Percentiles rank a stretch among this genome's conserved stretches.
Evolutionary conservation across 352 stramenopile species (phyloP).

Genomic region (Phytopythium boreale): DNA sequence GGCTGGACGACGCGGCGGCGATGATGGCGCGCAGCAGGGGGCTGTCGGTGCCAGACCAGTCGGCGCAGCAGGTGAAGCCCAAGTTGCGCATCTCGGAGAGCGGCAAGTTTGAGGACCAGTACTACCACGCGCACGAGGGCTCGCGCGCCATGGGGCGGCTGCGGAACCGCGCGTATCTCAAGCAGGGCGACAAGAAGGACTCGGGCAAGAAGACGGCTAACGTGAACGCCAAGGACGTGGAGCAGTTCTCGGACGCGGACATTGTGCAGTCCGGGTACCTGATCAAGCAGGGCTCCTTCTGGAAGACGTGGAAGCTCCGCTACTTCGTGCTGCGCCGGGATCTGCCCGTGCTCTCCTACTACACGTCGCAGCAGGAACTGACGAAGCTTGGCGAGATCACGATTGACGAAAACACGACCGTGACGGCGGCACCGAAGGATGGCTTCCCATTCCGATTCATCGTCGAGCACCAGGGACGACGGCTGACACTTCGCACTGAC

Average conservation of each 20-base stretch:
- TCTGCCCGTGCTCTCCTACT: slow-evolving; percentile 74
- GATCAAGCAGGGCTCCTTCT: slow-evolving; percentile 86
- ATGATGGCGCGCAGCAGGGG: slow-evolving; percentile 8
- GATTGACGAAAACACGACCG: slow-evolving; percentile 60
- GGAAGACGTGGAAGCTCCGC: slow-evolving; percentile 78
- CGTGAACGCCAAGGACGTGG: slow-evolving; percentile 72
- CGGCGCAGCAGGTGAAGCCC: slow-evolving; percentile 37
- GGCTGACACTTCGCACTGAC: slow-evolving; percentile 71
- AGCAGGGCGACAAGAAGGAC: slow-evolving; percentile 34
- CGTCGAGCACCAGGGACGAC: slow-evolving; percentile 62
- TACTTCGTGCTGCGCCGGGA: slow-evolving; percentile 85
- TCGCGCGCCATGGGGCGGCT: slow-evolving; percentile 79
- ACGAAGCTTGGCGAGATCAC: slow-evolving; percentile 79
- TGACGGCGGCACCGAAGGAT: slow-evolving; percentile 44
- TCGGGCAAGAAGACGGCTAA: slow-evolving; percentile 52
- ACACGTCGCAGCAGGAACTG: slow-evolving; percentile 70
- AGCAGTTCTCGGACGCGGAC: slow-evolving; percentile 85
- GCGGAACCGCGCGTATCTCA: slow-evolving; percentile 71
- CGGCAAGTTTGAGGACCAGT: slow-evolving; percentile 84
- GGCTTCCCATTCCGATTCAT: slow-evolving; percentile 65
- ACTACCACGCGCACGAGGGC: slow-evolving; percentile 77
- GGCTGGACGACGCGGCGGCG: slow-evolving; percentile 7
- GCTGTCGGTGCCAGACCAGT: neutral
- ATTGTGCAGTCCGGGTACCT: slow-evolving; percentile 79
- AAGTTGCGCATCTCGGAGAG: slow-evolving; percentile 79